Conservation (phyloP, 345 rosid species). For the Toxicodendron radicans region DNA sequence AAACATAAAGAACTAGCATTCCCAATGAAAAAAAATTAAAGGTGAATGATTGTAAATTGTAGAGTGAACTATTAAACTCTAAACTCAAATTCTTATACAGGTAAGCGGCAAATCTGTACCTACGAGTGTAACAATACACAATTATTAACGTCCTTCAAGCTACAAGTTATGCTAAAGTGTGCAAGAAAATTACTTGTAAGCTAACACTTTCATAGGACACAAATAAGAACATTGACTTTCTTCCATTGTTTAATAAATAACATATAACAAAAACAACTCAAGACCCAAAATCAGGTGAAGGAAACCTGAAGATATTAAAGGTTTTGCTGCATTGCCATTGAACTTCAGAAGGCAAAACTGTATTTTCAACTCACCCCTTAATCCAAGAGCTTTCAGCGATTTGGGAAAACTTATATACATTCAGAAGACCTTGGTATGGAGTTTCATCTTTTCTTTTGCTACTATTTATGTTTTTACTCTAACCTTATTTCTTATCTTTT, state of each 20-base stretch:
- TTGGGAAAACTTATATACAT: background rate
- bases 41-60: background rate
- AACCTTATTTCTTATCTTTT: background rate
- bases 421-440: background rate
- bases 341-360: too few relatives aligned
- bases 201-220: background rate
- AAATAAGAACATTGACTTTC: background rate
- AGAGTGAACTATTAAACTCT: background rate
- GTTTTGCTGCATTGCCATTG: too few relatives aligned
- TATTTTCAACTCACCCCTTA: background rate
- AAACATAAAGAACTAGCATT: background rate
- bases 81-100: background rate
- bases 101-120: background rate
- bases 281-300: too few relatives aligned
- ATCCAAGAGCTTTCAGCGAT: background rate
- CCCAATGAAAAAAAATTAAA: background rate
- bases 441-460: background rate
- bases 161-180: background rate
- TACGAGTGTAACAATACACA: background rate
- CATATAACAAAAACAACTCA: background rate
- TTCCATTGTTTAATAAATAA: background rate
- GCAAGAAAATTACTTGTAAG: background rate
- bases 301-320: too few relatives aligned
- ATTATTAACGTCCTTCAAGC: background rate
- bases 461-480: background rate